Evolutionary conservation across 495 filamentous ascomycete species (phyloP).

Genomic region (Mycothermus thermophilus): DNA sequence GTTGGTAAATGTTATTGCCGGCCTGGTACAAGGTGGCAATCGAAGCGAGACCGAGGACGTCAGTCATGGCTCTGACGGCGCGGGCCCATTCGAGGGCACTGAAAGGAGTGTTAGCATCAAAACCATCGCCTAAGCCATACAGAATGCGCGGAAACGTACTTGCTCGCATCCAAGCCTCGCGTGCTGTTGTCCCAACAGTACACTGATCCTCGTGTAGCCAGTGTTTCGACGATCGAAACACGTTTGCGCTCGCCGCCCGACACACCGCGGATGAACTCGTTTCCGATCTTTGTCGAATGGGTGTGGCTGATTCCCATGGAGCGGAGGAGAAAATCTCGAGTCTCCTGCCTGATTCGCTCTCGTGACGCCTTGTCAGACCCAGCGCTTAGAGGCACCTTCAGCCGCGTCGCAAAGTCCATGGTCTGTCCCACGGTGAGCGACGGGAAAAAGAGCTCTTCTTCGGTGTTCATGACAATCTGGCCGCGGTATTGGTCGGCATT

Average conservation of each 20-base stretch:
- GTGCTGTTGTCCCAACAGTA: constrained; percentile 41
- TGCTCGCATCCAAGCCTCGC: constrained; percentile 32
- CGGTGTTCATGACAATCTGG: constrained; percentile 41
- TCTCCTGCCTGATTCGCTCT: constrained; percentile 10
- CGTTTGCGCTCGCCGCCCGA: constrained; percentile 47
- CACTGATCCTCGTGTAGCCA: constrained; percentile 18
- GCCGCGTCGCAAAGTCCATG: constrained; percentile 43
- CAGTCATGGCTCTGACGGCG: constrained; percentile 37
- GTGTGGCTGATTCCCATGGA: constrained; percentile 57
- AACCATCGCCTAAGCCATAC: not conserved
- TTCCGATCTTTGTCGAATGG: constrained; percentile 62
- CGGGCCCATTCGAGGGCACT: constrained; percentile 36
- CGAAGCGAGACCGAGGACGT: constrained; percentile 40
- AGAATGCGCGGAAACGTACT: constrained; percentile 5
- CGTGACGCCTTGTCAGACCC: constrained; percentile 1
- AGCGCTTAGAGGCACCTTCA: constrained; percentile 28
- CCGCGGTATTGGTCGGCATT: constrained; percentile 45
- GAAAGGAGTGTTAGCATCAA: constrained; percentile 12
- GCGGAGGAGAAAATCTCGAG: constrained; percentile 15
- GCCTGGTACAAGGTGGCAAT: constrained; percentile 63
- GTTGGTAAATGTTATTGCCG: constrained; percentile 49
- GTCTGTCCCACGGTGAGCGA: constrained; percentile 51
- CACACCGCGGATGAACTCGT: constrained; percentile 61
- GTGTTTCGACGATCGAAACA: constrained; percentile 37
- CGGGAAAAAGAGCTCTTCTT: constrained; percentile 51